Evolutionary conservation across 163 green algal genomes (phyloP).

Genomic region (Volvox carteri): DNA sequence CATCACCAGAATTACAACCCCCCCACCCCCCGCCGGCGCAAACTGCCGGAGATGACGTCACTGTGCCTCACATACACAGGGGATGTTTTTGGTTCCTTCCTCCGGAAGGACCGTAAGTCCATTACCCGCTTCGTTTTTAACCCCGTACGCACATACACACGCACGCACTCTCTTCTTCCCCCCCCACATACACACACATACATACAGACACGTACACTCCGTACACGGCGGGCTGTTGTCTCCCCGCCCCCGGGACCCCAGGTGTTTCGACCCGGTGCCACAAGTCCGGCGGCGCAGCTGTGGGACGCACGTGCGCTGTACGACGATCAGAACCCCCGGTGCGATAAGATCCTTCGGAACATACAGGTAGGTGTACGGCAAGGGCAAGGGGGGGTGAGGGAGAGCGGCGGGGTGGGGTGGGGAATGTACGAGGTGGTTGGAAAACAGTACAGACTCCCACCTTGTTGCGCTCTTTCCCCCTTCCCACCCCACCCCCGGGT

Average conservation of each 20-base stretch:
- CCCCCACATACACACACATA: background rate
- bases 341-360: conserved; percentile 83
- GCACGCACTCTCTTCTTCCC: too few species aligned
- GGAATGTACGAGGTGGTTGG: background rate
- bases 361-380: conserved; percentile 59
- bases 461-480: too few species aligned
- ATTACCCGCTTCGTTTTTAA: too few species aligned
- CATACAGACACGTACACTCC: background rate
- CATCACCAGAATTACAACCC: too few species aligned
- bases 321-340: conserved; percentile 76
- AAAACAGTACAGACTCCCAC: too few species aligned
- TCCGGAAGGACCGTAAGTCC: background rate
- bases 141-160: background rate
- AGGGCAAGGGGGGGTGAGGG: background rate
- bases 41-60: too few species aligned
- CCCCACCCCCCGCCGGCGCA: too few species aligned
- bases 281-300: conserved; percentile 83
- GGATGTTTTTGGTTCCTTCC: too few species aligned
- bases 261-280: conserved; percentile 87
- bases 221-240: too few species aligned
- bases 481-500: too few species aligned
- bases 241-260: conserved; percentile 8
- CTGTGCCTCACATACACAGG: too few species aligned
- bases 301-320: conserved; percentile 89
- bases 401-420: background rate